These are phyloP conservation scores for Baorangia bicolor DNA, from an alignment of 768 basidiomycete genomes.

Conservation along the genomic window DNA sequence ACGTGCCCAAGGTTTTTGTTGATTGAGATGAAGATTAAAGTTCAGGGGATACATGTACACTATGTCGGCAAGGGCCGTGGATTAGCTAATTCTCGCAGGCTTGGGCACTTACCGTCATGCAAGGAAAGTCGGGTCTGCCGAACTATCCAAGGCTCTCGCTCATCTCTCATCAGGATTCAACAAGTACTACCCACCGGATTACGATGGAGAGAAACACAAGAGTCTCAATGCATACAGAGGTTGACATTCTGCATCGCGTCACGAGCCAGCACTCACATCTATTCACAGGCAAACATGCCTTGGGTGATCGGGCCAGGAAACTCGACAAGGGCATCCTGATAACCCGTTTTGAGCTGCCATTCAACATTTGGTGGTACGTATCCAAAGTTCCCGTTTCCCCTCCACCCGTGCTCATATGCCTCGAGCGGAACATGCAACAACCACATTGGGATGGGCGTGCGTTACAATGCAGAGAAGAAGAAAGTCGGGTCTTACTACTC, in stretches of 20 bases:
- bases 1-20: conserved; percentile 32
- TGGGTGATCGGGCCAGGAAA: conserved; percentile 92
- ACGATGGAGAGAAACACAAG: conserved; percentile 65
- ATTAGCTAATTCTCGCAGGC: conserved; percentile 9
- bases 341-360: conserved; percentile 92
- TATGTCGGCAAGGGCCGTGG: conserved; percentile 16
- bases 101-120: conserved; percentile 34
- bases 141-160: background rate
- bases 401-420: background rate
- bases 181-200: conserved; percentile 80
- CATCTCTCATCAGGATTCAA: conserved; percentile 54
- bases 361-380: conserved; percentile 93
- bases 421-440: conserved; percentile 88
- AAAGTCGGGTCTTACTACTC: conserved; percentile 94
- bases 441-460: conserved; percentile 98
- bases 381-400: background rate
- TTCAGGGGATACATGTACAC: conserved; percentile 19
- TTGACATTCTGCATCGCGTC: conserved; percentile 20
- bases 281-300: conserved; percentile 81
- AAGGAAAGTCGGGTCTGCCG: conserved; percentile 34
- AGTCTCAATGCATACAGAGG: conserved; percentile 75
- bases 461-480: conserved; percentile 99
- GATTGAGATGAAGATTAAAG: conserved; percentile 34
- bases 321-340: conserved; percentile 96
- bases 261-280: background rate